phyloP scores from a whole-genome alignment of 2,329 filamentous ascomycete species.

The Monilinia fructigena region DNA sequence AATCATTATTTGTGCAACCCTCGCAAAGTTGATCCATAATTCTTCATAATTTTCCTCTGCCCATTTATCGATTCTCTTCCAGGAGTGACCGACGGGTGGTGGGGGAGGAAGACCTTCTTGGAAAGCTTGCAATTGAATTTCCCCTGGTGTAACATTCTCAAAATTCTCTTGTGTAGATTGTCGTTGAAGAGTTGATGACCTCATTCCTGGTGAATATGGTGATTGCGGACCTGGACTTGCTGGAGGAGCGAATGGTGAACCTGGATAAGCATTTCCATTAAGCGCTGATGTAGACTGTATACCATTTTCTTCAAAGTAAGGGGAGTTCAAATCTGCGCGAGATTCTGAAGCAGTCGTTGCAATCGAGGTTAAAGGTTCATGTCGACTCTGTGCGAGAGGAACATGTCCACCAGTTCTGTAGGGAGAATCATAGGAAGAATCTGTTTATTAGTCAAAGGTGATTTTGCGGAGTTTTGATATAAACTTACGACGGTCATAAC shows the following conservation, averaged over 20 bases:
- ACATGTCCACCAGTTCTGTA: constrained; percentile 90
- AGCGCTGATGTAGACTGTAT: constrained; percentile 52
- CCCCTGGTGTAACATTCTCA: constrained; percentile 70
- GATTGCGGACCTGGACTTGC: constrained; percentile 58
- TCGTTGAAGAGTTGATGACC: constrained; percentile 69
- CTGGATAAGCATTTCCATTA: constrained; percentile 58
- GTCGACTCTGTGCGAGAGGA: constrained; percentile 77
- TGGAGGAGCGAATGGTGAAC: constrained; percentile 37
- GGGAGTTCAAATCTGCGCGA: constrained; percentile 74
- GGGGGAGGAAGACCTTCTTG: constrained; percentile 86
- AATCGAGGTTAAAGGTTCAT: constrained; percentile 81
- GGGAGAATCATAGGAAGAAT: constrained; percentile 90
- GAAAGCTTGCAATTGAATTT: constrained; percentile 97
- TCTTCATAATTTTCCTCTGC: constrained; percentile 93
- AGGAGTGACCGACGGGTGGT: constrained; percentile 84
- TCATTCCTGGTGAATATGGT: constrained; percentile 87
- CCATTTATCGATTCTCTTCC: constrained; percentile 93
- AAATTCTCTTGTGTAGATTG: constrained; percentile 63
- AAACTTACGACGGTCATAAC: constrained; percentile 64
- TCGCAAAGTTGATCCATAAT: constrained; percentile 91
- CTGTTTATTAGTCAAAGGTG: constrained; percentile 47
- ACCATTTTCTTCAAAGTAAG: constrained; percentile 71
- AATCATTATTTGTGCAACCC: constrained; percentile 86
- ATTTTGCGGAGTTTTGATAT: not conserved
- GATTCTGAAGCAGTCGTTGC: constrained; percentile 85